phyloP scores from a whole-genome alignment of 495 filamentous ascomycete genomes.

The Mytilinidion resinicola region DNA sequence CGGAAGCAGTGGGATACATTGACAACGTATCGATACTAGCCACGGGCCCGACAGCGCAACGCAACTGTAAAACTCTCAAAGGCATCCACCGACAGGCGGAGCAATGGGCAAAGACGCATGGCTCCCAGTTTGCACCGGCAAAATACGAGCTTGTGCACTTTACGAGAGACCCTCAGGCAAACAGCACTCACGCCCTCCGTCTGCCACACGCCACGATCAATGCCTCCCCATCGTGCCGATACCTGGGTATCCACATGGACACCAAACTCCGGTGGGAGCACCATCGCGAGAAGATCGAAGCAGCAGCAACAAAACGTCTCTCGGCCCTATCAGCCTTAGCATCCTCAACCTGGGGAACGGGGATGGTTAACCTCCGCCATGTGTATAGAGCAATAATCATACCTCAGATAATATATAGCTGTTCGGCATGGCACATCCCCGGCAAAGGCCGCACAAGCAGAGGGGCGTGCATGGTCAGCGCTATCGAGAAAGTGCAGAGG shows the following conservation, averaged over 20 bases:
- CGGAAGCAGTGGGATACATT: background rate
- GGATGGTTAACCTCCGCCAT: background rate
- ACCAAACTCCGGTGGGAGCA: background rate
- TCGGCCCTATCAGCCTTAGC: background rate
- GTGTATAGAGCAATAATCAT: background rate
- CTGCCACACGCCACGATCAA: background rate
- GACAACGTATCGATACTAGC: background rate
- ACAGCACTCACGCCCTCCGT: background rate
- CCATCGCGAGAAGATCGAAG: background rate
- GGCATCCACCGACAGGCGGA: background rate
- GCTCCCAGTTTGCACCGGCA: background rate
- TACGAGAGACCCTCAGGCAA: background rate
- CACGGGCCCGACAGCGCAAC: background rate
- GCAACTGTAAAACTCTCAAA: background rate
- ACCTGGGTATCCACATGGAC: background rate
- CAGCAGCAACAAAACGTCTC: background rate
- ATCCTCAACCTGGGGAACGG: background rate
- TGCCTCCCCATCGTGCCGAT: background rate
- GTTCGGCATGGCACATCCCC: background rate
- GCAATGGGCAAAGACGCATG: background rate
- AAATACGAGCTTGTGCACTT: conserved; percentile 1
- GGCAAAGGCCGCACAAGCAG: too few relatives aligned
- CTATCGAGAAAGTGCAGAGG: too few relatives aligned
- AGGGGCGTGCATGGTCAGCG: too few relatives aligned
- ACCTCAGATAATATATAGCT: background rate